Conservation (phyloP, 1,284 basidiomycete genomes). For the Microbotryum scabiosae region DNA sequence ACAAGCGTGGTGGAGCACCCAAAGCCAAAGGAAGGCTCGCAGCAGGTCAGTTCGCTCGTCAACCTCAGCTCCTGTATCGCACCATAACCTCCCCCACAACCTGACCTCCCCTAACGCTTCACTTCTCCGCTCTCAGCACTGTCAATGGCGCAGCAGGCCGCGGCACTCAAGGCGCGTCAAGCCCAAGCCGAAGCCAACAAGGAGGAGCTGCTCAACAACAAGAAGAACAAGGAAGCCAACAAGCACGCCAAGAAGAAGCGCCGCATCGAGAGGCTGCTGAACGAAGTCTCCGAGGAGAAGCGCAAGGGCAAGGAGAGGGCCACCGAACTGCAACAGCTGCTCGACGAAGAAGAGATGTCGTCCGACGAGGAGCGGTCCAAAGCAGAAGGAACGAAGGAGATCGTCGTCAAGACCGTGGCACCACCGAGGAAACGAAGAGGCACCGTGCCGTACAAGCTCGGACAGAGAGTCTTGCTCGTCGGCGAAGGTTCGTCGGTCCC, state of each 20-base stretch:
- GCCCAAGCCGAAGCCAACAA: not conserved
- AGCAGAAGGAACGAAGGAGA: not conserved
- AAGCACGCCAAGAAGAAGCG: too few relatives aligned
- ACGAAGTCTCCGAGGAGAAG: not conserved
- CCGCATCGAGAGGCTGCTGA: not conserved
- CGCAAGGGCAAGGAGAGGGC: slow-evolving; percentile 1
- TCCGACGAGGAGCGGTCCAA: not conserved
- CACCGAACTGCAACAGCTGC: not conserved
- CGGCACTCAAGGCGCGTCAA: not conserved
- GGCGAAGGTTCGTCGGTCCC: slow-evolving; percentile 57
- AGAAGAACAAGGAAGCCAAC: not conserved
- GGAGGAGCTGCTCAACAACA: not conserved
- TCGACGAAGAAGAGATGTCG: not conserved
- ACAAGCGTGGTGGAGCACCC: slow-evolving; percentile 5
- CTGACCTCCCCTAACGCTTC: not conserved
- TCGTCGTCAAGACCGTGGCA: not conserved
- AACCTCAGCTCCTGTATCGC: not conserved
- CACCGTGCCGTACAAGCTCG: slow-evolving; percentile 58
- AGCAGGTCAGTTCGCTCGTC: not conserved
- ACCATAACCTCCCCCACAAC: not conserved
- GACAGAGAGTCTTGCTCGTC: slow-evolving; percentile 74
- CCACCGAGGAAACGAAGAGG: slow-evolving; percentile 36
- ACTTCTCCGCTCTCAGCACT: not conserved
- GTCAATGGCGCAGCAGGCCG: not conserved
- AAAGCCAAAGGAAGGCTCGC: slow-evolving; percentile 1